Evolutionary conservation across 2,329 filamentous ascomycete species (phyloP), one percentile per base, ranked within the genome.

Genomic region (Colletotrichum orchidophilum): DNA sequence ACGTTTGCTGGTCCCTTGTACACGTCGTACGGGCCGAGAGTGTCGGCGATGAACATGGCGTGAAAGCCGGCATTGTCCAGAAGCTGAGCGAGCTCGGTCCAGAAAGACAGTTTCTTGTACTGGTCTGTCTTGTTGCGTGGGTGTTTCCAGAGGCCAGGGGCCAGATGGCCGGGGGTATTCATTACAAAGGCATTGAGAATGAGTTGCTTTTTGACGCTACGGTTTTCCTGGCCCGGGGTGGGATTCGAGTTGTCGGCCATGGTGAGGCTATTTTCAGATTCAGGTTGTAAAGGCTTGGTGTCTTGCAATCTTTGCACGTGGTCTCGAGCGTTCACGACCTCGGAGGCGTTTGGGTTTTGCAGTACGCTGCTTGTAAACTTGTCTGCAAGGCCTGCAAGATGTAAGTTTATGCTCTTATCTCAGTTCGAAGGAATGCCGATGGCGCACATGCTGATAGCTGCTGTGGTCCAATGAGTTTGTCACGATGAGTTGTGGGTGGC

Each of bases 401-500:
- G 39, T 42, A 42, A 42, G 15, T 42, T n/a, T 42, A 42, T 42
- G 39, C 39, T 42, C 15, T n/a, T n/a, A 42, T 42, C 15, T 42
- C 15, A n/a, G 8, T 7, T 42, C 39, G 39, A 42, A 42, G 39
- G 39, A 42, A n/a, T 42, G 39, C 39, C 39, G 39, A 42, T 42
- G n/a, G 39, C 39, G 39, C 39, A 18, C 39, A 42, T 42, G 18
- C 0, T 42, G 18, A 3, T n/a, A 9, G n/a, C 39, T 42, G 39
- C 39, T 42, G 0, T 42, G 39, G 9, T 42, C 39, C 39, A 42
- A 42, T 42, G n/a, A 6, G 6, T 7, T 42, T 42, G 39, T 92
- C 7, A 7, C 39, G 42, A 60, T 60, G 29, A 39, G 15, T 7
- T 11, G 13, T 31, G 35, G 15, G 54, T 52, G 63, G 35, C 39